phyloP scores from a whole-genome alignment of 2,329 filamentous ascomycete genomes.

The Cytospora leucostoma region DNA sequence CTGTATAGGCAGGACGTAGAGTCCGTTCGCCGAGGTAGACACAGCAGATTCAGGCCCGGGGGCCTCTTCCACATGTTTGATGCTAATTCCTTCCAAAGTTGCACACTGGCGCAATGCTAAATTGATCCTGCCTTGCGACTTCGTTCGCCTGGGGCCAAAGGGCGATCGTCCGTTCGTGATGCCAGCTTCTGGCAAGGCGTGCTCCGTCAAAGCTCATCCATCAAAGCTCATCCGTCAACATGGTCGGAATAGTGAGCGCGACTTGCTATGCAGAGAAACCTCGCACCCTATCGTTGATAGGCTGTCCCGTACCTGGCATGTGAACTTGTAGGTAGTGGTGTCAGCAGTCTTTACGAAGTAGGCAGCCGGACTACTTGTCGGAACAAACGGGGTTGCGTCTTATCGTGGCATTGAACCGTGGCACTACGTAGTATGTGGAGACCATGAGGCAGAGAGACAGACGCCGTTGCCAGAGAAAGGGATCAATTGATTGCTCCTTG shows the following conservation, averaged over 20 bases:
- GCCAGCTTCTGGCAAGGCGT: not conserved
- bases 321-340: not conserved
- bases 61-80: not conserved
- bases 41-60: not conserved
- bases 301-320: constrained; percentile 9
- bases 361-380: constrained; percentile 14
- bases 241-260: not conserved
- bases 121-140: not conserved
- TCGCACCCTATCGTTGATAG: constrained; percentile 7
- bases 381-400: constrained; percentile 13
- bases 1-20: not conserved
- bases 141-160: not conserved
- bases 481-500: not conserved
- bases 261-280: constrained; percentile 9
- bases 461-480: not conserved
- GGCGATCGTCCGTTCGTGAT: not conserved
- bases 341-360: constrained; percentile 5
- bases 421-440: not conserved
- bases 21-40: not conserved
- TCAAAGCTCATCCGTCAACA: not conserved
- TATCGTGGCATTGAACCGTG: constrained; percentile 3
- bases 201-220: not conserved
- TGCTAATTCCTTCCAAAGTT: not conserved
- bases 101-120: not conserved
- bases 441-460: not conserved